Evolutionary conservation across 2,329 filamentous ascomycete species (phyloP).

Genomic region (Alternaria dauci): DNA sequence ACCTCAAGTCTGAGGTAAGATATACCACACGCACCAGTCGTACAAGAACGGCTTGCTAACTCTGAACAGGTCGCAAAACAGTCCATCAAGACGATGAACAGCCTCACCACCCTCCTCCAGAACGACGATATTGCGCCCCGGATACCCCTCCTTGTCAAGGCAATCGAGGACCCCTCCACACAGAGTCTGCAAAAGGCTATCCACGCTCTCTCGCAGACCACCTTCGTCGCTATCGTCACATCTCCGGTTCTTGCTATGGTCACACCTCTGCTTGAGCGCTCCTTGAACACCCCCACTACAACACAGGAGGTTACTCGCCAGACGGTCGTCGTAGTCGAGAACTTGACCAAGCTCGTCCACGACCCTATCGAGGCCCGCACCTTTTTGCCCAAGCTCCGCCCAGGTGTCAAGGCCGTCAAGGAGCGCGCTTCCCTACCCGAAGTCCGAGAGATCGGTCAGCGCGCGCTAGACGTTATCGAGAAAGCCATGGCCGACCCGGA

Average conservation of each 20-base stretch:
- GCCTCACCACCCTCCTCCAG: conserved; percentile 85
- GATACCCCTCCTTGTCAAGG: conserved; percentile 90
- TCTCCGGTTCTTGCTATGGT: conserved; percentile 94
- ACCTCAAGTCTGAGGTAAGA: conserved; percentile 79
- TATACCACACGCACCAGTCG: conserved; percentile 50
- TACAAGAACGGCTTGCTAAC: conserved; percentile 20
- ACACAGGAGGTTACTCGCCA: conserved; percentile 94
- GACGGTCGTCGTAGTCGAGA: conserved; percentile 96
- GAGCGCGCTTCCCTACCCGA: conserved; percentile 92
- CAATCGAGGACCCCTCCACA: conserved; percentile 91
- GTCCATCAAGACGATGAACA: conserved; percentile 89
- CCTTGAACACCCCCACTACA: conserved; percentile 89
- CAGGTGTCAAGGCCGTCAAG: conserved; percentile 88
- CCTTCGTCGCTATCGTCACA: conserved; percentile 96
- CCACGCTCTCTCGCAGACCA: conserved; percentile 94
- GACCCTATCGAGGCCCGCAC: conserved; percentile 92
- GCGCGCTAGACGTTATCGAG: conserved; percentile 85
- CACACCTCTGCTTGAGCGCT: conserved; percentile 92
- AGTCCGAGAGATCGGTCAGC: conserved; percentile 86
- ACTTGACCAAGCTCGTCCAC: conserved; percentile 97
- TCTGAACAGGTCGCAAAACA: conserved; percentile 71
- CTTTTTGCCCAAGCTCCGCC: conserved; percentile 93
- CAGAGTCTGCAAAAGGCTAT: conserved; percentile 94
- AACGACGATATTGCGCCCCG: conserved; percentile 96
- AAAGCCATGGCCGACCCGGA: conserved; percentile 78